Conservation (phyloP, 192 early-diverging fungal genomes). For the Backusella luteola region DNA sequence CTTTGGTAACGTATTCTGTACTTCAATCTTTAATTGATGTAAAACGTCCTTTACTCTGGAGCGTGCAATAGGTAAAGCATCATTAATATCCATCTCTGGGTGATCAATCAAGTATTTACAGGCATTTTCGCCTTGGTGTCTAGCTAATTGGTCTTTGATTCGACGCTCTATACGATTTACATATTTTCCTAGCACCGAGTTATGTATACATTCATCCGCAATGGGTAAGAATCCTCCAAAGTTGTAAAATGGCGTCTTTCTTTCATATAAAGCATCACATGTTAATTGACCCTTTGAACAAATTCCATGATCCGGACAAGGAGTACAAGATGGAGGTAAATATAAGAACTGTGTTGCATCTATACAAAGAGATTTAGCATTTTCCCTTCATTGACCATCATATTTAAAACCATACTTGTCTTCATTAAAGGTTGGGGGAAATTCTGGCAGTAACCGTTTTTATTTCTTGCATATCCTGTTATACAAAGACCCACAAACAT, state of each 20-base stretch:
- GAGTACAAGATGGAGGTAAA: not conserved
- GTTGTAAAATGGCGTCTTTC: not conserved
- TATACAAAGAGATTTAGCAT: not conserved
- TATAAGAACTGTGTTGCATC: not conserved
- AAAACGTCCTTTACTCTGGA: not conserved
- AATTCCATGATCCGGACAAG: constrained; percentile 6
- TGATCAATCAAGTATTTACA: not conserved
- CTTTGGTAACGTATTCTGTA: not conserved
- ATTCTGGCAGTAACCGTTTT: constrained; percentile 7
- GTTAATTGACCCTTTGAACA: constrained; percentile 5
- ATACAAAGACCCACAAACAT: not conserved
- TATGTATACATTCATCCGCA: constrained; percentile 10
- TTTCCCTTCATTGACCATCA: not conserved
- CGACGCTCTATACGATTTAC: constrained; percentile 2
- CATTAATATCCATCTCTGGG: not conserved
- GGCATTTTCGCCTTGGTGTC: not conserved
- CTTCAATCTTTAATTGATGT: not conserved
- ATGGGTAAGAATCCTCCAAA: not conserved
- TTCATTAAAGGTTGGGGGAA: not conserved
- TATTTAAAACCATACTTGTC: not conserved
- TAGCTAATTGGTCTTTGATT: constrained; percentile 1
- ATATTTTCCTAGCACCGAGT: not conserved
- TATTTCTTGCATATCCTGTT: not conserved
- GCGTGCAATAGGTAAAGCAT: not conserved
- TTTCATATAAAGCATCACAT: constrained; percentile 3